Percentiles rank a stretch among this genome's conserved stretches.
These are phyloP conservation scores for Phytophthora parvispora DNA, from an alignment of 352 stramenopile species.

Conservation along the genomic window DNA sequence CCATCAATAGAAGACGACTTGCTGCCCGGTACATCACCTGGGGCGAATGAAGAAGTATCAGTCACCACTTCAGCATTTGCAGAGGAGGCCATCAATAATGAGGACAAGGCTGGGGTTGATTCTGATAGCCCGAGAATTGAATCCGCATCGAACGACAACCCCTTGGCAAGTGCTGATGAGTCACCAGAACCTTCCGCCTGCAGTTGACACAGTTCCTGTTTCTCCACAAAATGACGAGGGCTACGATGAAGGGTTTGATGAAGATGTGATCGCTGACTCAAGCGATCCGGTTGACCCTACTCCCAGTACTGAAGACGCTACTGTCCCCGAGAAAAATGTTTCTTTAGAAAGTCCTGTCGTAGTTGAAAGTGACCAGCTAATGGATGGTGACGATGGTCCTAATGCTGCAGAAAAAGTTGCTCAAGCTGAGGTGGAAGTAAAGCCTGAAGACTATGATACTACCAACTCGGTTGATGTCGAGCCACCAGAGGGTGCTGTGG, in stretches of 20 bases:
- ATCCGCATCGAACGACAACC: background rate
- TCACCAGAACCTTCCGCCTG: background rate
- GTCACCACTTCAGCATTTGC: background rate
- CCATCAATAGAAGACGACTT: too few species aligned
- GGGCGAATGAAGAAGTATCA: slow-evolving; percentile 3
- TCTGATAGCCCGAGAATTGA: background rate
- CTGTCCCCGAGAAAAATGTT: background rate
- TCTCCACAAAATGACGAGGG: slow-evolving; percentile 14
- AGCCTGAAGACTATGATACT: slow-evolving; percentile 1
- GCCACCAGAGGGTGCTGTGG: background rate
- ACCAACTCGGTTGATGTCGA: background rate
- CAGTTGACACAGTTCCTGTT: background rate
- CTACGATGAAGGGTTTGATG: slow-evolving; percentile 43
- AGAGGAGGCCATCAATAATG: background rate
- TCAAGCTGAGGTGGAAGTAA: background rate
- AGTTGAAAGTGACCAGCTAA: background rate
- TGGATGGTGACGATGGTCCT: background rate
- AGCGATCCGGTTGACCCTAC: background rate
- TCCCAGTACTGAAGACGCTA: background rate
- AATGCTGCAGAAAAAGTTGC: background rate
- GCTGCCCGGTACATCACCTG: too few species aligned
- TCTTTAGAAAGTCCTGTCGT: background rate
- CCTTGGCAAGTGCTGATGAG: background rate
- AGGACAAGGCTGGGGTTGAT: background rate
- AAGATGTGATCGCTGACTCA: slow-evolving; percentile 21